Conservation (phyloP, 805 yeast species). For the Wickerhamomyces xylosicus region DNA sequence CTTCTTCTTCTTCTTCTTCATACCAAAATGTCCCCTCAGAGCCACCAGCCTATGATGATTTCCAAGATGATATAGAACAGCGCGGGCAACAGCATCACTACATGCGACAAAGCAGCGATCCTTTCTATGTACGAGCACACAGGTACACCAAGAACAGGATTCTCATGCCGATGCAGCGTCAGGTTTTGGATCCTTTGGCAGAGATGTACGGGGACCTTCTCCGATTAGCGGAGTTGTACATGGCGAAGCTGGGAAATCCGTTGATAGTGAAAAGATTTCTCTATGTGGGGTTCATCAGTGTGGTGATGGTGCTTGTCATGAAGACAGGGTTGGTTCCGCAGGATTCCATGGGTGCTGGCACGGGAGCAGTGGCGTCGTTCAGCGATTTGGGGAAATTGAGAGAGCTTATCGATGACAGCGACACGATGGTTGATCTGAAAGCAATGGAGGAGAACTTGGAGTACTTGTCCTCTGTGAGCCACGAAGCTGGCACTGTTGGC, state of each 20-base stretch:
- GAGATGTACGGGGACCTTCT: constrained; percentile 22
- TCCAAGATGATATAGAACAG: not conserved
- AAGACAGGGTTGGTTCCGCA: constrained; percentile 43
- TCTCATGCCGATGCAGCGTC: constrained; percentile 5
- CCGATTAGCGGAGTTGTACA: constrained; percentile 40
- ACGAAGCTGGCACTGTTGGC: constrained; percentile 81
- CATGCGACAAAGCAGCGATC: not conserved
- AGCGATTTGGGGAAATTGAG: constrained; percentile 47
- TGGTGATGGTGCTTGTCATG: constrained; percentile 45
- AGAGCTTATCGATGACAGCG: constrained; percentile 34
- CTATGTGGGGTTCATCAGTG: constrained; percentile 58
- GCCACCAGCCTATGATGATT: not conserved
- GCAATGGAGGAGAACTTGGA: constrained; percentile 17
- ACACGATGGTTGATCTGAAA: constrained; percentile 34
- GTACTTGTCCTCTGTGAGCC: constrained; percentile 40
- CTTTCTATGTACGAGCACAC: not conserved
- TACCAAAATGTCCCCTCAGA: not conserved
- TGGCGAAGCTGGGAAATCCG: constrained; percentile 76
- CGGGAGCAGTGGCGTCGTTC: constrained; percentile 33
- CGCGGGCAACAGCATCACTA: not conserved
- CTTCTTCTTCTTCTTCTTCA: not conserved
- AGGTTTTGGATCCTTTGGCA: constrained; percentile 38
- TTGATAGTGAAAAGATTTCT: constrained; percentile 67
- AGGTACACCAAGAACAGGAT: constrained; percentile 1
- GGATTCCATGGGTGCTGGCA: constrained; percentile 29